Conservation (phyloP, 2,329 filamentous ascomycete genomes). For the Exophiala alcalophila region DNA sequence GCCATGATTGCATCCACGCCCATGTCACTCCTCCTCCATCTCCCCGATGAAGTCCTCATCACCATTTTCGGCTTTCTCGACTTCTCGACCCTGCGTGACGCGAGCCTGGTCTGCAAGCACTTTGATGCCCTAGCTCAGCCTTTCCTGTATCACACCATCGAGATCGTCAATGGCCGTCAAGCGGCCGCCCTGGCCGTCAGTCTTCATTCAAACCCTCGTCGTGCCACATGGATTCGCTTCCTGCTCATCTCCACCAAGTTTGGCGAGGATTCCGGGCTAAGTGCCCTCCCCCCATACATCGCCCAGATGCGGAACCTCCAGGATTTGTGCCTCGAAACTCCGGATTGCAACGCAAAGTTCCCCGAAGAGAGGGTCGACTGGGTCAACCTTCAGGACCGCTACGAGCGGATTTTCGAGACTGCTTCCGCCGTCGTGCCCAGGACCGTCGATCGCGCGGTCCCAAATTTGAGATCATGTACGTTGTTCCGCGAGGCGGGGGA, state of each 20-base stretch:
- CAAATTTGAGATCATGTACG: slow-evolving; percentile 23
- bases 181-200: slow-evolving; percentile 18
- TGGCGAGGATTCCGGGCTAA: slow-evolving; percentile 27
- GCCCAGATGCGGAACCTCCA: slow-evolving; percentile 28
- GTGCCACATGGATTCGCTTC: slow-evolving; percentile 25
- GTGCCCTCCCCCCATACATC: slow-evolving; percentile 24
- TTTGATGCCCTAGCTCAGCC: slow-evolving; percentile 28
- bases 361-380: slow-evolving; percentile 27
- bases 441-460: slow-evolving; percentile 20
- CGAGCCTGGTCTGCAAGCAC: slow-evolving; percentile 23
- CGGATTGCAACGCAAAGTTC: slow-evolving; percentile 29
- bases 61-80: slow-evolving; percentile 27
- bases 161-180: slow-evolving; percentile 23
- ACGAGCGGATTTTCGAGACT: slow-evolving; percentile 28
- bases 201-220: slow-evolving; percentile 22
- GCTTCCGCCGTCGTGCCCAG: slow-evolving; percentile 25
- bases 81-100: slow-evolving; percentile 15
- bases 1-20: slow-evolving; percentile 24
- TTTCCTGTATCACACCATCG: slow-evolving; percentile 27
- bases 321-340: slow-evolving; percentile 27
- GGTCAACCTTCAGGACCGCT: slow-evolving; percentile 29
- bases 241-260: slow-evolving; percentile 30
- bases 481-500: neutral
- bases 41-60: slow-evolving; percentile 30
- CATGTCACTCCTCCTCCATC: slow-evolving; percentile 21